Conservation (phyloP, 352 stramenopile genomes). For the Phytopythium delawarense region DNA sequence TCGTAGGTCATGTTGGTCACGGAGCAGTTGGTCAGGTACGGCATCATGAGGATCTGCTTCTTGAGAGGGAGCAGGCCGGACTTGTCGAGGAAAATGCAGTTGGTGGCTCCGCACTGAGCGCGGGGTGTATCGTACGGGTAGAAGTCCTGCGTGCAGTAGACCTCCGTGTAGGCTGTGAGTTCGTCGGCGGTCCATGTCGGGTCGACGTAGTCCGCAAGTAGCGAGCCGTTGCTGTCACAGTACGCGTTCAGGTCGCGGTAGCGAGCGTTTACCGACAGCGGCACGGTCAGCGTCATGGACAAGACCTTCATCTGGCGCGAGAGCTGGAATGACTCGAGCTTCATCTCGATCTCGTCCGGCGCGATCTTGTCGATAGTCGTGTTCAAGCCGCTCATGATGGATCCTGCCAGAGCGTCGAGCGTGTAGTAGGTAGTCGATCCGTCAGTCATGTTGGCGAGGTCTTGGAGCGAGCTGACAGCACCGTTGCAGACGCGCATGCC, state of each 20-base stretch:
- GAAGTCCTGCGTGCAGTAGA: slow-evolving; percentile 21
- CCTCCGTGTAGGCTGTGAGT: background rate
- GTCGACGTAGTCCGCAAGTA: slow-evolving; percentile 2
- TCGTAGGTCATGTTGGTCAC: slow-evolving; percentile 29
- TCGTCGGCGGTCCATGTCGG: background rate
- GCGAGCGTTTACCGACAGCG: slow-evolving; percentile 14
- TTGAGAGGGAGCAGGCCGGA: slow-evolving; percentile 27
- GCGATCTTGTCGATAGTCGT: slow-evolving; percentile 19
- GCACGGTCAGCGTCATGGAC: slow-evolving; percentile 32
- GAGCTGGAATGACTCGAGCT: slow-evolving; percentile 28
- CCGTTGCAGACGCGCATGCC: slow-evolving; percentile 26
- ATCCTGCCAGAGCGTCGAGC: slow-evolving; percentile 17
- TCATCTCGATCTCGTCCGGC: slow-evolving; percentile 18
- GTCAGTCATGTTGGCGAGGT: slow-evolving; percentile 20
- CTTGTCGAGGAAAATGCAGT: slow-evolving; percentile 37
- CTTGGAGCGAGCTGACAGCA: slow-evolving; percentile 23
- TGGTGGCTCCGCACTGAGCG: slow-evolving; percentile 20
- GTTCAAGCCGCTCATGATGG: slow-evolving; percentile 20
- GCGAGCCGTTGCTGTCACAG: slow-evolving; percentile 15
- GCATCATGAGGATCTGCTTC: slow-evolving; percentile 32
- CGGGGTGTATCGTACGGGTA: slow-evolving; percentile 21
- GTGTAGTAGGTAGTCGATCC: slow-evolving; percentile 18
- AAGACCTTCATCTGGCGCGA: slow-evolving; percentile 29
- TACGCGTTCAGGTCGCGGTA: slow-evolving; percentile 26
- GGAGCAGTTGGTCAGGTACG: slow-evolving; percentile 36